Percentiles rank a stretch among this genome's conserved stretches.
Evolutionary conservation across 352 stramenopile genomes (phyloP).

Genomic region (Phytopythium oedochilum): DNA sequence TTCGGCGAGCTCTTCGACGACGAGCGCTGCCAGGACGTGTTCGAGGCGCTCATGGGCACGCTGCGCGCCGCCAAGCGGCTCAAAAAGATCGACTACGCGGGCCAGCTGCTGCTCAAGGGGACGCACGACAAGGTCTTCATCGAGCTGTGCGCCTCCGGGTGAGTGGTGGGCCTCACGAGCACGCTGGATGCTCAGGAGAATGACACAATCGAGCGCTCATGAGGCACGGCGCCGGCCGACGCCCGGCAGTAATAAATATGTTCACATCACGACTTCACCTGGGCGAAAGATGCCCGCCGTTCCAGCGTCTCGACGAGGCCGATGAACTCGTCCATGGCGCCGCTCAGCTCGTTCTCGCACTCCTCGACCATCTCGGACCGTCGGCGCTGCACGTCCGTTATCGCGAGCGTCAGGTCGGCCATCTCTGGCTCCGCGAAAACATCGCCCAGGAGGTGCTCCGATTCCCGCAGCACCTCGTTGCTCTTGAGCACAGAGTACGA

Average conservation of each 20-base stretch:
- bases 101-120: conserved; percentile 81
- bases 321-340: conserved; percentile 58
- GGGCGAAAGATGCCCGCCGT: conserved; percentile 6
- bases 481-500: conserved; percentile 32
- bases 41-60: conserved; percentile 81
- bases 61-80: conserved; percentile 71
- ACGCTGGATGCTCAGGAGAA: too few species aligned
- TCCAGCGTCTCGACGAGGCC: conserved; percentile 32
- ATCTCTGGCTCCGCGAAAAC: conserved; percentile 36
- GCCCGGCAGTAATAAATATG: conserved; percentile 6
- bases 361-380: conserved; percentile 54
- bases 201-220: too few species aligned
- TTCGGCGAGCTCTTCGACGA: conserved; percentile 85
- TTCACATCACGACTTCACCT: not conserved
- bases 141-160: conserved; percentile 37
- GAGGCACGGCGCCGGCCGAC: not conserved
- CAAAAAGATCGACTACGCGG: conserved; percentile 76
- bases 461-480: conserved; percentile 51
- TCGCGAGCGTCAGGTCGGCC: conserved; percentile 20
- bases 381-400: conserved; percentile 39
- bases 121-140: conserved; percentile 79
- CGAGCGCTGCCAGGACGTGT: conserved; percentile 72
- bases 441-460: conserved; percentile 40
- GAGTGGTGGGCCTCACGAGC: too few species aligned
- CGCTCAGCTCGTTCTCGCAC: conserved; percentile 54